Conservation (phyloP, 2,329 filamentous ascomycete genomes). For the Calonectria hongkongensis region DNA sequence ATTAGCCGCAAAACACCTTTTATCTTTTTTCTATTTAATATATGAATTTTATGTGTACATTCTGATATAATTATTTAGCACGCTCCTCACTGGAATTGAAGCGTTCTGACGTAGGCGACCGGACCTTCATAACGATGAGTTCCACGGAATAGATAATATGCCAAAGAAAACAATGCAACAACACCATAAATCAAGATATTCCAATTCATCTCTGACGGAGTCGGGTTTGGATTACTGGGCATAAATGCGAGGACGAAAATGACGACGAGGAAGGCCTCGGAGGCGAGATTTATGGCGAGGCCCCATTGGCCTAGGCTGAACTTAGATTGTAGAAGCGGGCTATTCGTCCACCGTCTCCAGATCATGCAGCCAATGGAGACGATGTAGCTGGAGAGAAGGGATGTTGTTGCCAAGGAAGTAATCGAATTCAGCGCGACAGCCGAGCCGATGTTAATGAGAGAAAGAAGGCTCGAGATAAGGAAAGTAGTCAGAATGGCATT, state of each 20-base stretch:
- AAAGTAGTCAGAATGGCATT: conserved; percentile 49
- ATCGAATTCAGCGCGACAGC: conserved; percentile 46
- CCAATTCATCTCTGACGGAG: conserved; percentile 48
- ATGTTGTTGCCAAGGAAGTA: conserved; percentile 46
- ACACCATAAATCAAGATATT: conserved; percentile 45
- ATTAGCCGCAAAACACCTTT: background rate
- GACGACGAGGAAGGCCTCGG: conserved; percentile 44
- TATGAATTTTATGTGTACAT: background rate
- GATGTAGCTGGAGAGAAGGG: conserved; percentile 48
- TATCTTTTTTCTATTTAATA: background rate
- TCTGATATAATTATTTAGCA: background rate
- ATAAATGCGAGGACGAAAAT: conserved; percentile 50
- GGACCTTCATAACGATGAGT: conserved; percentile 47
- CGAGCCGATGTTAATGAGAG: conserved; percentile 51
- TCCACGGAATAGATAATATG: conserved; percentile 45
- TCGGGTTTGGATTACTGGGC: conserved; percentile 46
- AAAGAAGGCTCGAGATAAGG: conserved; percentile 43
- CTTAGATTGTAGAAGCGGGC: conserved; percentile 43
- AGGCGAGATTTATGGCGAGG: conserved; percentile 44
- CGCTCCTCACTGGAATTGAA: conserved; percentile 34
- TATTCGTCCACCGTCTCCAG: conserved; percentile 45
- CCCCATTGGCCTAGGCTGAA: conserved; percentile 47
- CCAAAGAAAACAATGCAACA: conserved; percentile 35
- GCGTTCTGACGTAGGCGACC: conserved; percentile 44
- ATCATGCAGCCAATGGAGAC: conserved; percentile 51